Conservation (phyloP, 495 filamentous ascomycete species). For the Penicillium cataractarum region DNA sequence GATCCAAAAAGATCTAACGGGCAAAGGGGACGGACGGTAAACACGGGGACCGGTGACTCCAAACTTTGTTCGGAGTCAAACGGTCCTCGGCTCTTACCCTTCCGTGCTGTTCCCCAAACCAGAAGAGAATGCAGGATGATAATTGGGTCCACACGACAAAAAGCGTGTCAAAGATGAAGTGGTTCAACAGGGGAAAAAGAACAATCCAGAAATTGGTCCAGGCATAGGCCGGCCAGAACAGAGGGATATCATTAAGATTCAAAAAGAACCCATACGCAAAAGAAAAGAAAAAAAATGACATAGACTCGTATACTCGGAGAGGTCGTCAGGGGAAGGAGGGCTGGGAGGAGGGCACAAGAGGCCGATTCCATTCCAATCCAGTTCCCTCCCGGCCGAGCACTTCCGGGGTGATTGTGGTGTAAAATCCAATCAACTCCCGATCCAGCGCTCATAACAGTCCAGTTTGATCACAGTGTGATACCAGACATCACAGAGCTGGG, state of each 20-base stretch:
- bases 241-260: conserved; percentile 41
- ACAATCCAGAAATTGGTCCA: conserved; percentile 15
- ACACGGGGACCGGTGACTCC: conserved; percentile 5
- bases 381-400: conserved; percentile 15
- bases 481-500: not conserved
- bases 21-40: conserved; percentile 13
- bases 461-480: not conserved
- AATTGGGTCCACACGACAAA: not conserved
- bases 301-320: conserved; percentile 39
- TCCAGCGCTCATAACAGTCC: conserved; percentile 9
- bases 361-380: conserved; percentile 4
- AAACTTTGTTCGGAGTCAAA: conserved; percentile 4
- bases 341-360: not conserved
- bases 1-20: not conserved
- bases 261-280: conserved; percentile 32
- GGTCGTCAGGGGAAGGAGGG: conserved; percentile 27
- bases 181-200: not conserved
- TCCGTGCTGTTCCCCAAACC: not conserved
- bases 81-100: not conserved
- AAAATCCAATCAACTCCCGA: conserved; percentile 1
- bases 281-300: conserved; percentile 20
- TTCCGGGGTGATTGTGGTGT: conserved; percentile 7
- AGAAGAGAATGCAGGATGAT: not conserved
- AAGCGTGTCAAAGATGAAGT: conserved; percentile 3
- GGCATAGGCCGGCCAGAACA: conserved; percentile 30